Percentiles rank a stretch among this genome's conserved stretches.
phyloP scores from a whole-genome alignment of 495 filamentous ascomycete genomes.

The Jackrogersella multiformis region DNA sequence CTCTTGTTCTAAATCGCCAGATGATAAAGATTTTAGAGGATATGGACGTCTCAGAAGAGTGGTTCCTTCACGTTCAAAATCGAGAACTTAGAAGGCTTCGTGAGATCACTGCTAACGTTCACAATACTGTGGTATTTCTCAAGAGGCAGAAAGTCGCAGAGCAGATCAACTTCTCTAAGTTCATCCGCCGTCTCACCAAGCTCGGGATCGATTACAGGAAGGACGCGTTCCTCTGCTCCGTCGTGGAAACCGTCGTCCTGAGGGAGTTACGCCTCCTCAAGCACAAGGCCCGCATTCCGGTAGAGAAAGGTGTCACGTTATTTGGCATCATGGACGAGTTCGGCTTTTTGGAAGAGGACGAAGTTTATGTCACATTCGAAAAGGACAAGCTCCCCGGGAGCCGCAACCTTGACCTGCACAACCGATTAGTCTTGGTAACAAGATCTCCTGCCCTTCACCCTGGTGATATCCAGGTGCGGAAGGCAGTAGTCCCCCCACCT shows the following conservation, averaged over 20 bases:
- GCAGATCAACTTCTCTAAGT: slow-evolving; percentile 61
- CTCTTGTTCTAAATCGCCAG: slow-evolving; percentile 76
- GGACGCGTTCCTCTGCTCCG: slow-evolving; percentile 70
- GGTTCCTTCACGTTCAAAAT: slow-evolving; percentile 70
- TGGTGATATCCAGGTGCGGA: slow-evolving; percentile 76
- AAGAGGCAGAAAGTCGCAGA: slow-evolving; percentile 63
- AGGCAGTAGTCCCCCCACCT: slow-evolving; percentile 60
- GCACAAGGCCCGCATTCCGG: slow-evolving; percentile 75
- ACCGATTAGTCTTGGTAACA: slow-evolving; percentile 63
- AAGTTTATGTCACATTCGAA: slow-evolving; percentile 69
- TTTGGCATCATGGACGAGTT: slow-evolving; percentile 89
- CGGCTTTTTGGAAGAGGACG: slow-evolving; percentile 67
- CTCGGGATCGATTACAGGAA: slow-evolving; percentile 67
- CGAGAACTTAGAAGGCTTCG: slow-evolving; percentile 66
- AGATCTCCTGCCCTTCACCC: slow-evolving; percentile 80
- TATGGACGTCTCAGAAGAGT: slow-evolving; percentile 58
- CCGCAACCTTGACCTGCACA: slow-evolving; percentile 33
- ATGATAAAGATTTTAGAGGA: slow-evolving; percentile 88
- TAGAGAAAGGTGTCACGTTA: slow-evolving; percentile 72
- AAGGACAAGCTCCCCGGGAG: slow-evolving; percentile 18
- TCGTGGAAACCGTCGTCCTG: slow-evolving; percentile 72
- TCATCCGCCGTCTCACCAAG: slow-evolving; percentile 64
- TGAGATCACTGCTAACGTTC: slow-evolving; percentile 58
- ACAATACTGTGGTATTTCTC: slow-evolving; percentile 71
- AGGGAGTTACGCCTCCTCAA: slow-evolving; percentile 75